Base-by-base conservation (phyloP, 139 green algal species). In the Asterochloris erici region DNA sequence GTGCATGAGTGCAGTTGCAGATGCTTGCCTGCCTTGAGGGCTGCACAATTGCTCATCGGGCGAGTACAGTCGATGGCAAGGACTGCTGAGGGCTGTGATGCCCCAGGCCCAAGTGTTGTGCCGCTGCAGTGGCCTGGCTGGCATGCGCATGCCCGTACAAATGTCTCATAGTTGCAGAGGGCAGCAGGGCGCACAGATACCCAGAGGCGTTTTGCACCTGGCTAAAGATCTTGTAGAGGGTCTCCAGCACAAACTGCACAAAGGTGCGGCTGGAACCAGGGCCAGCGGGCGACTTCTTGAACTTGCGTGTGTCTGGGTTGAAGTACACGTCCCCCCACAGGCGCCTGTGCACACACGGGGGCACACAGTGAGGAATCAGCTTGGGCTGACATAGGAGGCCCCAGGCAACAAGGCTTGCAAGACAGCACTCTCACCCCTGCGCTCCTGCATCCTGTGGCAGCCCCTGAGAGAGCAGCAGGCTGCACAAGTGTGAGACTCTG, bases 281-380 rank as follows among this genome's bases (percentile, higher is more conserved):
- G 14, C 75, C 87, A 0, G 88, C 76, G 2, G 82, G 84, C 17
- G 93, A 78, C 82, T 93, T 96, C 29, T 91, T 87, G 89, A 99
- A 99, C 16, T 88, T 89, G 17, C 97, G 88, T 28, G 86, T 94
- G 77, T 94, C 73, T 28, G 87, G 26, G 29, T 98, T 83, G 87
- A 94, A 98, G 86, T 95, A 99, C n/a, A 96, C 71, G 88, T 99
- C 96, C 13, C 96, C 96, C 96, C 96, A 99, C 76, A 99, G 85
- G 74, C 93, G 87, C 27, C 74, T 54, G 38, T 54, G 38, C 38
- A 54, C 38, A 54, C 38, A 54, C 6, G 38, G 6, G 6, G 38
- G 38, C 38, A 54, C 38, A 54, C 38, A 54, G 38, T 54, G 6
- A 54, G 4, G 38, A 6, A 54, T 6, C 38, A 54, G 38, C 38